Conservation (phyloP, 1,139 yeast species). For the Debaryomyces nepalensis region DNA sequence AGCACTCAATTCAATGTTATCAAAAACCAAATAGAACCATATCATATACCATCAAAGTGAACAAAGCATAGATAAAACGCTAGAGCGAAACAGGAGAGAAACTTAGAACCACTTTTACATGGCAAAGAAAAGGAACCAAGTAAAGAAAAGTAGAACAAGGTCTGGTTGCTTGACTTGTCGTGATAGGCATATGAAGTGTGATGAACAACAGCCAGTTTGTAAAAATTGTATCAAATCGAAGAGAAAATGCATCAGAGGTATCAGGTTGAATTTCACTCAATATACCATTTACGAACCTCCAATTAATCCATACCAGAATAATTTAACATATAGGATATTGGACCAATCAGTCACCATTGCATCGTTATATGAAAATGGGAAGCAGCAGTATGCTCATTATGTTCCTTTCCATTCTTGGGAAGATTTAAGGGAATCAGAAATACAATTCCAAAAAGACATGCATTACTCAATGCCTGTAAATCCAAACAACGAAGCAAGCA, state of each 20-base stretch:
- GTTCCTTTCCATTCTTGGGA: conserved; percentile 35
- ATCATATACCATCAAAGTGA: neutral
- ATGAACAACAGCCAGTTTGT: conserved; percentile 52
- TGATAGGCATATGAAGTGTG: conserved; percentile 55
- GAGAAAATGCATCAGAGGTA: conserved; percentile 49
- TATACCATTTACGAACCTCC: conserved; percentile 47
- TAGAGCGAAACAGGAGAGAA: neutral
- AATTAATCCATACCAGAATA: conserved; percentile 15
- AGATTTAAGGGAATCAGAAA: conserved; percentile 39
- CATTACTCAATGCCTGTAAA: conserved; percentile 14
- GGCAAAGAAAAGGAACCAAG: conserved; percentile 23
- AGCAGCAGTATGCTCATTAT: conserved; percentile 36
- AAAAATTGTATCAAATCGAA: conserved; percentile 48
- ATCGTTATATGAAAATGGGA: conserved; percentile 41
- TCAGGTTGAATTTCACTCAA: conserved; percentile 51
- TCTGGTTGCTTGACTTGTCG: conserved; percentile 55
- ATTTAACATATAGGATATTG: conserved; percentile 27
- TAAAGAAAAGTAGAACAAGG: conserved; percentile 43
- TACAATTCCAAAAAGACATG: conserved; percentile 36
- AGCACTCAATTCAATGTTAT: conserved; percentile 3
- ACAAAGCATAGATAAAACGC: neutral
- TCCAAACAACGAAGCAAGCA: neutral
- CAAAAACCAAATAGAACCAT: neutral
- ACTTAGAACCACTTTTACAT: conserved; percentile 13
- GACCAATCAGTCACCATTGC: conserved; percentile 52